phyloP scores from a whole-genome alignment of 2,329 filamentous ascomycete species.

The Zalaria obscura region DNA sequence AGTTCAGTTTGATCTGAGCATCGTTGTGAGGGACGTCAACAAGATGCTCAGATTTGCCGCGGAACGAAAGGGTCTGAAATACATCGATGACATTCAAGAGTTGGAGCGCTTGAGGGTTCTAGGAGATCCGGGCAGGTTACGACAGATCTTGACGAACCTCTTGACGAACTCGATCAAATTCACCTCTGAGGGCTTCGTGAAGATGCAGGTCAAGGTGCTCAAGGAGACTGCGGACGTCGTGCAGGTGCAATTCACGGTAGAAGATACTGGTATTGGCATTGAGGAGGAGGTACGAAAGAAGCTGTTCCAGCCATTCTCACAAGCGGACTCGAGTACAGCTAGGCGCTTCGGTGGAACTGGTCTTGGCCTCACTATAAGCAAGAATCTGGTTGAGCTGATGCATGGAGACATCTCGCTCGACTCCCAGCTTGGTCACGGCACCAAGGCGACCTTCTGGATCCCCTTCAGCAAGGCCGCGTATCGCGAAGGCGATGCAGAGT shows the following conservation, averaged over 20 bases:
- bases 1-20: constrained; percentile 61
- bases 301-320: constrained; percentile 68
- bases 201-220: constrained; percentile 49
- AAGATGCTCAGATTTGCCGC: constrained; percentile 84
- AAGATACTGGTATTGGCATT: constrained; percentile 72
- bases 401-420: constrained; percentile 58
- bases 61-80: constrained; percentile 62
- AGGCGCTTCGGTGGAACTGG: constrained; percentile 68
- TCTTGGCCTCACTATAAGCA: constrained; percentile 65
- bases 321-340: constrained; percentile 68
- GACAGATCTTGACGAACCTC: constrained; percentile 72
- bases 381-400: constrained; percentile 70
- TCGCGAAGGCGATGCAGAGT: constrained; percentile 30
- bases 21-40: constrained; percentile 64
- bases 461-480: constrained; percentile 59
- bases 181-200: constrained; percentile 53
- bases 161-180: constrained; percentile 68
- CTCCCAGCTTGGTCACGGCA: constrained; percentile 53
- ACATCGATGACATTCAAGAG: constrained; percentile 49
- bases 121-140: constrained; percentile 69
- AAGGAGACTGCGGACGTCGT: constrained; percentile 50
- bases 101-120: constrained; percentile 61
- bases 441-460: constrained; percentile 62
- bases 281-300: constrained; percentile 60
- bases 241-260: constrained; percentile 55